Base-by-base conservation (phyloP, 2,329 filamentous ascomycete genomes). In the Penicillium psychrosexuale region DNA sequence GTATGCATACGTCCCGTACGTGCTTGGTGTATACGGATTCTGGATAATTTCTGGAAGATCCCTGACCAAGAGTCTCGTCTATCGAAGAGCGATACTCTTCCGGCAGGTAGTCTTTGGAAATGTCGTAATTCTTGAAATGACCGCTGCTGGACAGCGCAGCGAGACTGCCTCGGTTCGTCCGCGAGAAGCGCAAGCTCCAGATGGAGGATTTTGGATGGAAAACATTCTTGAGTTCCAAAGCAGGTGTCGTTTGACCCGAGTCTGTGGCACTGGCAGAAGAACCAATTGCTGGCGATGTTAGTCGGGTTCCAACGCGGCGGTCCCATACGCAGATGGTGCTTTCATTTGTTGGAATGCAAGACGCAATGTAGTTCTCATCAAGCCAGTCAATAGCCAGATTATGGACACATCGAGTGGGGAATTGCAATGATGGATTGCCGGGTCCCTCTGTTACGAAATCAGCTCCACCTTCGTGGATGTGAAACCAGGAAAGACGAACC, bases 311-410 rank as follows among this genome's bases (percentile, higher is more conserved):
- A 53, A 75, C 73, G 49, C 84, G 80, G 51, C 81, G 78, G 64
- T 87, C 84, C 84, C 84, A 87, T 5, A 87, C 76, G 55, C 80
- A 84, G 38, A 87, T 79, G 2, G 78, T 78, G 17, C 82, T 78
- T 58, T 86, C 83, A 44, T 79, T 80, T 0, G 77, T 73, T 2
- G 82, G 77, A 44, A 68, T 67, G 44, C 82, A 83, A 13, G 84
- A 85, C 5, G 84, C 79, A 61, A 87, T 84, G 64, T 85, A 86
- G 53, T 87, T 85, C 64, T 86, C 82, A 64, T 87, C 84, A 47
- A 83, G 69, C 58, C 82, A 82, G 68, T 87, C 82, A 57, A 87
- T 83, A 7, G 84, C 81, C 53, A 87, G 74, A 58, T 86, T 86
- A 66, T 86, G 81, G 8, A 87, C 84, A 62, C 84, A 83, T 15